These are phyloP conservation scores for Leccinum pachyderme DNA, from an alignment of 1,284 basidiomycete genomes.

Conservation along the genomic window DNA sequence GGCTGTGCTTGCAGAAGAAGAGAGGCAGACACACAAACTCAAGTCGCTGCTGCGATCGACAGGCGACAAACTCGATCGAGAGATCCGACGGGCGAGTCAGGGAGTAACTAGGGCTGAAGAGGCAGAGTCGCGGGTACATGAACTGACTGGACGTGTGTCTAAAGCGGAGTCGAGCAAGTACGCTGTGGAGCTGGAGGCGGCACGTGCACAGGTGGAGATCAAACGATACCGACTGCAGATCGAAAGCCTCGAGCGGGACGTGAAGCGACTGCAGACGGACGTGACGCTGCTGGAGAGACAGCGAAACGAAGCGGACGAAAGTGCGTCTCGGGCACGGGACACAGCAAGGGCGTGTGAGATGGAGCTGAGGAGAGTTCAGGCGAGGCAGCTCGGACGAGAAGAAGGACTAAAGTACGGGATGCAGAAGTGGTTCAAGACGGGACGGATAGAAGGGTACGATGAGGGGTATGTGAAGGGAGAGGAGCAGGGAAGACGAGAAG, in stretches of 20 bases:
- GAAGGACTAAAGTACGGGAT: constrained; percentile 2
- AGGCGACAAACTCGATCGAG: constrained; percentile 54
- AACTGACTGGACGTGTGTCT: constrained; percentile 38
- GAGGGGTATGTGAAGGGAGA: constrained; percentile 41
- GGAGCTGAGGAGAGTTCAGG: constrained; percentile 47
- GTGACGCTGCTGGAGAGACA: constrained; percentile 43
- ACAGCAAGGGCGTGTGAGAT: constrained; percentile 45
- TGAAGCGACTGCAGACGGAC: constrained; percentile 44
- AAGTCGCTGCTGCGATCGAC: constrained; percentile 54
- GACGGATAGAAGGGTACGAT: constrained; percentile 44
- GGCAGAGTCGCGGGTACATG: constrained; percentile 50
- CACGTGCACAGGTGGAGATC: constrained; percentile 49
- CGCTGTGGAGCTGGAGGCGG: constrained; percentile 44
- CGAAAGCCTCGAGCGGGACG: constrained; percentile 49
- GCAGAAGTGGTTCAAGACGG: constrained; percentile 41
- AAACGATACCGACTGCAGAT: constrained; percentile 47
- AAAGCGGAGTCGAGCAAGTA: constrained; percentile 49
- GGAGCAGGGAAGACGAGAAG: constrained; percentile 48
- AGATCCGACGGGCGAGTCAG: constrained; percentile 52
- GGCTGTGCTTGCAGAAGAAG: constrained; percentile 54
- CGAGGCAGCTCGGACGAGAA: constrained; percentile 46
- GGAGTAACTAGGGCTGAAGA: constrained; percentile 50
- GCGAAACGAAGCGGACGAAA: constrained; percentile 47
- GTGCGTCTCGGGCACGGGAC: constrained; percentile 47
- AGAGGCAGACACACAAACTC: constrained; percentile 55